phyloP scores from a whole-genome alignment of 768 basidiomycete species.

The Chiua virens region DNA sequence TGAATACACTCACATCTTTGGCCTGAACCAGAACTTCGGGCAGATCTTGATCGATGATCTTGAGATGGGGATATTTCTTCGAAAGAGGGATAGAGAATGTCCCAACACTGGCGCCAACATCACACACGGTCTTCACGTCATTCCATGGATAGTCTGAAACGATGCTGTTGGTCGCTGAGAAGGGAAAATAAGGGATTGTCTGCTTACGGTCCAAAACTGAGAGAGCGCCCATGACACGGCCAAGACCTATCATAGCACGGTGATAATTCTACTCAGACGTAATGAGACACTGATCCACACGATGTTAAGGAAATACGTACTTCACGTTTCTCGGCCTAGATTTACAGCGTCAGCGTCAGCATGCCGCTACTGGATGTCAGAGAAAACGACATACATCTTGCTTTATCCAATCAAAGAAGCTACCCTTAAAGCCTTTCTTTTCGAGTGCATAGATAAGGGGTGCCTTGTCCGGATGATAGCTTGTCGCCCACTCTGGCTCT shows the following conservation, averaged over 20 bases:
- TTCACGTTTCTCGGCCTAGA: constrained; percentile 12
- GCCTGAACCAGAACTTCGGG: constrained; percentile 24
- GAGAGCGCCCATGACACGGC: constrained; percentile 23
- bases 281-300: neutral
- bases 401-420: constrained; percentile 25
- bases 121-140: constrained; percentile 23
- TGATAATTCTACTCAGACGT: constrained; percentile 19
- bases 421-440: constrained; percentile 17
- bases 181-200: no score
- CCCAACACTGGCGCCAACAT: constrained; percentile 38
- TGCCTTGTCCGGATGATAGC: constrained; percentile 19
- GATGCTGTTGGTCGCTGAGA: constrained; percentile 19
- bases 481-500: constrained; percentile 15
- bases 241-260: constrained; percentile 23
- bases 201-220: constrained; percentile 22
- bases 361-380: no score
- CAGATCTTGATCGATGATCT: constrained; percentile 34
- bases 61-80: constrained; percentile 27
- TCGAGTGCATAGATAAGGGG: constrained; percentile 22
- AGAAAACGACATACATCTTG: constrained; percentile 12
- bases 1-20: constrained; percentile 11
- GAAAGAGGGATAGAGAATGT: constrained; percentile 31
- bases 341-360: neutral
- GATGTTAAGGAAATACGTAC: constrained; percentile 4
- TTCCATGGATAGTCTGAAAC: no score